Evolutionary conservation across 192 early-diverging fungal species (phyloP), one percentile per base, ranked within the genome.

Genomic region (Linnemannia exigua): DNA sequence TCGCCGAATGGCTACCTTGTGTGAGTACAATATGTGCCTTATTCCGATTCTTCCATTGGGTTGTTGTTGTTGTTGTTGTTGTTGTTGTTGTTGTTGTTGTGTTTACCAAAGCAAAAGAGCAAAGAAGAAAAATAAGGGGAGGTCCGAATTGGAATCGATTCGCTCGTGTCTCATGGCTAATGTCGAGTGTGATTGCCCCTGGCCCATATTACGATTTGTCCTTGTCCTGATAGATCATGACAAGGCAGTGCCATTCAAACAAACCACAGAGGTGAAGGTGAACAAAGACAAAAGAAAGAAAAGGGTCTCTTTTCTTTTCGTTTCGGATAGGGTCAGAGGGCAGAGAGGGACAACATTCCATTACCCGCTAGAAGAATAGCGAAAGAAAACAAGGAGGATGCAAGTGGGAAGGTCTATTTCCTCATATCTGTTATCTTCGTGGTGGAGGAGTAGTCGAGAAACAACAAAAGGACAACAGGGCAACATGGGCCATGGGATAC

Each of bases 191-290:
- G 48, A 5, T 37, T 52, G 25, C 67, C 63, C 25, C 48, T 51
- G 54, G 48, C 31, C 19, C 22, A 47, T 67, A 72, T 82, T 76
- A 76, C 80, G 44, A 82, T 82, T 70, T 58, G 79, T 75, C 80
- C 80, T 70, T 28, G 63, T 8, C 41, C n/a, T n/a, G n/a, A n/a
- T n/a, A n/a, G n/a, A 28, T 28, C 0, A 14, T 28, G 52, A 5
- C 31, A 75, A 75, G 22, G 25, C n/a, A 25, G 50, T 44, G 41
- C 15, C 51, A 61, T 47, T 47, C 75, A 69, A 22, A 48, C 46
- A 67, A n/a, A 67, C 77, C 68, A 79, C 77, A 77, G 54, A 67
- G 41, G 1, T 33, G 28, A 22, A 16, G 14, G 2, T 28, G 28
- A 19, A 36, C 3, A 16, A 3, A 44, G 41, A 44, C 5, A 44